Evolutionary conservation across 2,329 filamentous ascomycete genomes (phyloP).

Genomic region (Thelonectria olida): DNA sequence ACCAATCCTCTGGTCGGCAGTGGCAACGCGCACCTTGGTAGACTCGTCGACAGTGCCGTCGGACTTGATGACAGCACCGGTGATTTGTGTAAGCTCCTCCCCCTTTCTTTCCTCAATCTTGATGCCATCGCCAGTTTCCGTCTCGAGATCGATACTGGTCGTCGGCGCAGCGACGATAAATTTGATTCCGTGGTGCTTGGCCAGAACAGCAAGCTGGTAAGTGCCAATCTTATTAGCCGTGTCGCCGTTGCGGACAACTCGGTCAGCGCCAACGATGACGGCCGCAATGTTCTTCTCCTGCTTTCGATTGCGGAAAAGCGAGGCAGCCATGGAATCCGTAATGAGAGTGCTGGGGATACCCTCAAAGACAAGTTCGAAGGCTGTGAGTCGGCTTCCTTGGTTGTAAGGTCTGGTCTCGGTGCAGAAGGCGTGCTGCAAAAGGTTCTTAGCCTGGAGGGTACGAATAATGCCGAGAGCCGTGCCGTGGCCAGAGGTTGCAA

Average conservation of each 20-base stretch:
- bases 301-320: slow-evolving; percentile 75
- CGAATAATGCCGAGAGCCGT: slow-evolving; percentile 95
- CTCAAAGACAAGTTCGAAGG: slow-evolving; percentile 96
- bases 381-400: slow-evolving; percentile 92
- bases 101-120: slow-evolving; percentile 87
- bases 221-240: slow-evolving; percentile 99
- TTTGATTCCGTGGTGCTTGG: slow-evolving; percentile 86
- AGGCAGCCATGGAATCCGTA: slow-evolving; percentile 95
- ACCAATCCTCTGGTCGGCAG: slow-evolving; percentile 78
- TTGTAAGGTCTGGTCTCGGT: slow-evolving; percentile 98
- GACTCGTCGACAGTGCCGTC: slow-evolving; percentile 71
- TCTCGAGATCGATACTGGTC: slow-evolving; percentile 90
- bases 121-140: slow-evolving; percentile 80
- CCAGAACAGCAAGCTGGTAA: slow-evolving; percentile 90
- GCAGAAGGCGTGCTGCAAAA: slow-evolving; percentile 87
- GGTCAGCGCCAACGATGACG: slow-evolving; percentile 93
- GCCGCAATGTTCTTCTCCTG: slow-evolving; percentile 76
- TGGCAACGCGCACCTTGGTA: slow-evolving; percentile 77
- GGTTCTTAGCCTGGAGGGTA: slow-evolving; percentile 72
- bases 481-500: slow-evolving; percentile 97
- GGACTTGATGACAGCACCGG: slow-evolving; percentile 74
- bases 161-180: slow-evolving; percentile 95
- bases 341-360: slow-evolving; percentile 90
- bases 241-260: slow-evolving; percentile 95
- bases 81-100: slow-evolving; percentile 86